Evolutionary conservation across 2,329 filamentous ascomycete genomes (phyloP), one percentile per base, ranked within the genome.

Genomic region (Cladosporium sp.): DNA sequence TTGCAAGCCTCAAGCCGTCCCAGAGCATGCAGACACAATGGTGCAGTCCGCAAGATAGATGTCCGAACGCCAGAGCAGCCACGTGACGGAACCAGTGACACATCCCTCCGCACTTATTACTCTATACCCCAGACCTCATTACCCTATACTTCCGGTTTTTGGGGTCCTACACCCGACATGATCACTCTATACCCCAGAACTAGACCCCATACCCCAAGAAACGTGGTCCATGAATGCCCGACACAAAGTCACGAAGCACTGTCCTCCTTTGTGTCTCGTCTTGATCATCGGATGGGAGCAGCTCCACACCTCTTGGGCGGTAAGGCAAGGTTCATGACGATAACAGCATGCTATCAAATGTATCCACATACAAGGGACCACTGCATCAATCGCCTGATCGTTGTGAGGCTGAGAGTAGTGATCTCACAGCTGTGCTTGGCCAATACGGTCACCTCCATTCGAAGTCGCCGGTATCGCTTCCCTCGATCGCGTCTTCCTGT

Each of bases 111-210:
- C 34, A 50, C 12, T 36, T 50, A 22, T 37, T 50, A 50, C 47
- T 32, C 47, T 35, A 50, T 50, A 50, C 47, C 47, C 47, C 47
- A 50, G 28, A 37, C 20, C 19, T 35, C 28, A 50, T 50, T 50
- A 50, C 47, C 20, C 19, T 34, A 50, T 34, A 37, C 19, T 13
- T 50, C 34, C 28, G 19, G 32, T 25, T 34, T n/a, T n/a, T 50
- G 47, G 4, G 20, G 24, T 22, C 28, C 28, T 37, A 12, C 19
- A 37, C 32, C 34, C 47, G 34, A 24, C 19, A 13, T 19, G 20
- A 37, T 50, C 37, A 50, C 34, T 19, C n/a, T 50, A 50, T 50
- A 50, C 47, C 47, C 47, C 47, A 50, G 34, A 50, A 10, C 34
- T 50, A 37, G 47, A 50, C 47, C 34, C 47, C 47, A 48, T 35